Evolutionary conservation across 169 alveolate species (phyloP).

Genomic region (Sarcocystis neurona): DNA sequence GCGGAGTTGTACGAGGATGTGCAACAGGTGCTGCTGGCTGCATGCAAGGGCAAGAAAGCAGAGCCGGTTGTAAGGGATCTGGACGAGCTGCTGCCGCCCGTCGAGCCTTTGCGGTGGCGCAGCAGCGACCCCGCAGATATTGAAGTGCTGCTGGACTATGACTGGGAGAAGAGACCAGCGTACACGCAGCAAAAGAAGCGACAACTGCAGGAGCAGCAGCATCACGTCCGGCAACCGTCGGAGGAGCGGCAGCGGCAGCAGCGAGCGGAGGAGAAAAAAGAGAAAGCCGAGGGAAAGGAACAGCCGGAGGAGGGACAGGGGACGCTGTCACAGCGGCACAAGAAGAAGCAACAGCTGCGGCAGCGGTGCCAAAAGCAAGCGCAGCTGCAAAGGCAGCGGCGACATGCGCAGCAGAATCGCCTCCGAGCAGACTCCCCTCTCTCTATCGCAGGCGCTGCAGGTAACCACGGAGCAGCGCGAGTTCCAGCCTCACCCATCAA

Average conservation of each 20-base stretch:
- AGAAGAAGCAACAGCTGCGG: no score
- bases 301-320: not conserved
- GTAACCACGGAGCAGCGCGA: no score
- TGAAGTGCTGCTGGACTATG: conserved; percentile 53
- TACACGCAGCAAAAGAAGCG: conserved; percentile 26
- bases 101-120: conserved; percentile 57
- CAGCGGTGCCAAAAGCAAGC: no score
- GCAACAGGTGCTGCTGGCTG: conserved; percentile 38
- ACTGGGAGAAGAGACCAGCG: conserved; percentile 12
- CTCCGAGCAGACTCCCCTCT: no score
- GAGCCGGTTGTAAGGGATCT: conserved; percentile 27
- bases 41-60: conserved; percentile 15
- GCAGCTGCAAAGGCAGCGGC: no score
- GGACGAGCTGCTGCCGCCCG: conserved; percentile 56
- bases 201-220: conserved; percentile 46
- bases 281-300: not conserved
- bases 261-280: conserved; percentile 34
- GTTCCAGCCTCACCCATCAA: no score
- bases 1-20: conserved; percentile 44
- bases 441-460: no score
- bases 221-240: conserved; percentile 28
- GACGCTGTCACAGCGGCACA: no score
- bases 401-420: no score
- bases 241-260: conserved; percentile 34
- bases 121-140: conserved; percentile 51